These are phyloP conservation scores for Colletotrichum simmondsii DNA, from an alignment of 2,329 filamentous ascomycete genomes.

Conservation along the genomic window DNA sequence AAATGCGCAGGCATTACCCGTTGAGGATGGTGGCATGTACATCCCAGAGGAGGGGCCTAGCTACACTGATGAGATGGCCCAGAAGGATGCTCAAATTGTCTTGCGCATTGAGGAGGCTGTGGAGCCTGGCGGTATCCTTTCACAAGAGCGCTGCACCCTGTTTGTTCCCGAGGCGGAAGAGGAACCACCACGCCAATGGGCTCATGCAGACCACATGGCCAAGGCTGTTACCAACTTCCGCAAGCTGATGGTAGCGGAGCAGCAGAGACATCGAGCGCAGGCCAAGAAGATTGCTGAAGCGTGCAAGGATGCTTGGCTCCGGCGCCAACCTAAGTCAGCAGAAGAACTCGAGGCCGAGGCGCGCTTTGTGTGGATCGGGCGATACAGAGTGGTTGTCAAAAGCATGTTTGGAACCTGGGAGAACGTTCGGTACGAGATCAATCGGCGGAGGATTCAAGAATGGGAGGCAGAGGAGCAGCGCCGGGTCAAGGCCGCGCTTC, in stretches of 20 bases:
- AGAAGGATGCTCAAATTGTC: conserved; percentile 76
- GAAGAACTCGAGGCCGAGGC: conserved; percentile 88
- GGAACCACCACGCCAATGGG: conserved; percentile 82
- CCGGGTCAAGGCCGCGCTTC: conserved; percentile 75
- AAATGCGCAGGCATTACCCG: conserved; percentile 60
- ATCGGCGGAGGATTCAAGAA: conserved; percentile 66
- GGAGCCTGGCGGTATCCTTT: conserved; percentile 80
- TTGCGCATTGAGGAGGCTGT: conserved; percentile 77
- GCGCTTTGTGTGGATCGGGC: conserved; percentile 70
- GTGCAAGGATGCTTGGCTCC: conserved; percentile 79
- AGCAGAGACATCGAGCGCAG: conserved; percentile 77
- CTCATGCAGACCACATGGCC: conserved; percentile 87
- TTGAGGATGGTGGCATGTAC: conserved; percentile 69
- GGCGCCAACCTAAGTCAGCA: conserved; percentile 77
- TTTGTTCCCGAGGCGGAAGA: conserved; percentile 79
- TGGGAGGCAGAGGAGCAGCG: conserved; percentile 75
- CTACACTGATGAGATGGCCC: conserved; percentile 71
- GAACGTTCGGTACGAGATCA: conserved; percentile 71
- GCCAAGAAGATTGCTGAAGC: conserved; percentile 86
- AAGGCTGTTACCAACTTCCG: conserved; percentile 85
- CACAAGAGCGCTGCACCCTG: conserved; percentile 74
- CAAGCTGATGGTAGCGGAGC: conserved; percentile 82
- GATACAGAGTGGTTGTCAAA: conserved; percentile 78
- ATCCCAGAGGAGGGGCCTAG: conserved; percentile 64
- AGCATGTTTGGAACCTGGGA: conserved; percentile 70